These are phyloP conservation scores for Crithidia fasciculata DNA, from an alignment of 208 protist species.

Conservation along the genomic window DNA sequence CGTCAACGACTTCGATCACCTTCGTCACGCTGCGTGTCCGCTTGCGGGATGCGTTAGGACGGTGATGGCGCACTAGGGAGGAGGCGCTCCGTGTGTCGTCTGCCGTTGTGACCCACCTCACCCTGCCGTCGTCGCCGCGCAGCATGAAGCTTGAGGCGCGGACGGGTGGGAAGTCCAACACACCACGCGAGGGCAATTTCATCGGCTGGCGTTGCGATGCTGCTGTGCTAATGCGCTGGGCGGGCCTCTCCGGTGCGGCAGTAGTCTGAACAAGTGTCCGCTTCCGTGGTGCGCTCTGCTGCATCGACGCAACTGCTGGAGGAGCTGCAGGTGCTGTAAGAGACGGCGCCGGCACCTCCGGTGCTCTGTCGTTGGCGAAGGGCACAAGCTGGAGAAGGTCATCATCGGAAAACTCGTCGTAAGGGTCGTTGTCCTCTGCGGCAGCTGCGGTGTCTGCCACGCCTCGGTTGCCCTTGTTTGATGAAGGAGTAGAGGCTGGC, in stretches of 20 bases:
- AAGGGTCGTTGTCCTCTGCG: conserved; percentile 9
- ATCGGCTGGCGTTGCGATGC: not conserved
- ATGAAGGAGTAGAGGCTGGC: not conserved
- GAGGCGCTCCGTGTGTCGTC: not conserved
- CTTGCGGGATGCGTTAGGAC: not conserved
- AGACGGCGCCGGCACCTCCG: not conserved
- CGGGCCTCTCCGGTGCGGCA: not conserved
- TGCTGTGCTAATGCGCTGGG: too few species aligned
- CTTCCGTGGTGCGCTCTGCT: not conserved
- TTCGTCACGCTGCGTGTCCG: not conserved
- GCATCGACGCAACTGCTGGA: not conserved
- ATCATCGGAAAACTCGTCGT: conserved; percentile 44
- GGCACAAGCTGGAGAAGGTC: conserved; percentile 51
- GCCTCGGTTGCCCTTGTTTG: too few species aligned
- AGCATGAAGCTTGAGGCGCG: conserved; percentile 53
- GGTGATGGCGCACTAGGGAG: not conserved
- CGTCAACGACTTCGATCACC: conserved; percentile 11
- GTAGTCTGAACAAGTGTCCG: not conserved
- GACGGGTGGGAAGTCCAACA: conserved; percentile 36
- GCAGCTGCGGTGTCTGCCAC: not conserved
- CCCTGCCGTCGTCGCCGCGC: conserved; percentile 62
- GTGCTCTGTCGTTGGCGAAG: conserved; percentile 41
- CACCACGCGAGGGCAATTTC: conserved; percentile 2
- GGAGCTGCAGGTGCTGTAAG: not conserved
- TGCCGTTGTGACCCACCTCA: conserved; percentile 57